Evolutionary conservation across 768 basidiomycete genomes (phyloP), one percentile per base, ranked within the genome.

Genomic region (Tylopilus vinaceipallidus): DNA sequence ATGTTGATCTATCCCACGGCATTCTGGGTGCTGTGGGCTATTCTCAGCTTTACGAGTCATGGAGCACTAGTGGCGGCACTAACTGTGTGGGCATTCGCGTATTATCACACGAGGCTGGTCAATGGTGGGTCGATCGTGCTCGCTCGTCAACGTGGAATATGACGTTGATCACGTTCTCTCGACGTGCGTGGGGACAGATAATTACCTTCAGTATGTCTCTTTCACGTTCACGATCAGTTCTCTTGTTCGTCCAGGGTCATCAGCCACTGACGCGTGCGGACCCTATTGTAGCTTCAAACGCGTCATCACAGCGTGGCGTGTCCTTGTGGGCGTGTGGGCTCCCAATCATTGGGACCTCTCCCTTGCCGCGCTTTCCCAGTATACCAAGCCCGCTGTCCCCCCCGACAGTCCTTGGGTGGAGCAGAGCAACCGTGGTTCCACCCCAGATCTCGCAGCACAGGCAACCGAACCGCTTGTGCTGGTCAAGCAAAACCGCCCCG

Each of bases 261-360:
- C 38, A 53, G 51, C 55, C 58, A 45, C 51, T 53, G 54, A 57
- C 51, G 64, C 62, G 52, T 43, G 42, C 14, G 19, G 27, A 52
- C 49, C 42, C 50, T 59, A 12, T 47, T 34, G 20, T 61, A 93
- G 93, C 26, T 81, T 84, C 42, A 95, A 94, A 69, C 89, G 88
- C 35, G 78, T 95, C 41, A 76, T 88, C 16, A 91, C 95, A 6
- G 84, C 94, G n/a, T 99, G 95, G 94, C 85, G 92, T 46, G 84
- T 97, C n/a, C 79, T 99, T 13, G 81, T 98, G 55, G 97, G 95
- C 7, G 83, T 98, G 12, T 98, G 97, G 97, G 78, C 80, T 1
- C 94, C 95, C 6, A 84, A 81, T 64, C 74, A 72, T 38, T 91
- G 86, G 84, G 95, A 97, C 56, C 73, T 95, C 37, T 80, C 90